phyloP scores from a whole-genome alignment of 2,329 filamentous ascomycete genomes.

The Claviceps monticola region DNA sequence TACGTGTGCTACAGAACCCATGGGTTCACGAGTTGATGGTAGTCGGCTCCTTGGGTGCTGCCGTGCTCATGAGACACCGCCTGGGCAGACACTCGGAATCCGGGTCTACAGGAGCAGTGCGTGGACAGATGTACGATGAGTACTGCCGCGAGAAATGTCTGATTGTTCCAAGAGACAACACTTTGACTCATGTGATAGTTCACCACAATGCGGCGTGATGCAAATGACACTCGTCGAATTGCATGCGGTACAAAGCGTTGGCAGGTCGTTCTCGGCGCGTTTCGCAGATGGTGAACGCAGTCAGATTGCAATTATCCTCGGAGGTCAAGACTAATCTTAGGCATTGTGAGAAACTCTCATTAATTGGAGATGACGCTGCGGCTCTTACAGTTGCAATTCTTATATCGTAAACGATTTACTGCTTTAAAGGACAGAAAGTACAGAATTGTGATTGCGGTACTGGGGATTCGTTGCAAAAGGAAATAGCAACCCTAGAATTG shows the following conservation, averaged over 20 bases:
- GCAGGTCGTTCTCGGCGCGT: too few relatives aligned
- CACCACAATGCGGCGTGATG: too few relatives aligned
- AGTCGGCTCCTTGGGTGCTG: slow-evolving; percentile 16
- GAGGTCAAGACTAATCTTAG: too few relatives aligned
- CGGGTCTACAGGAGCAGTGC: slow-evolving; percentile 40
- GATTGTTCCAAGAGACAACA: slow-evolving; percentile 45
- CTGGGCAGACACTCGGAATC: slow-evolving; percentile 31
- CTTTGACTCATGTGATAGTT: too few relatives aligned
- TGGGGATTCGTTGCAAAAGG: too few relatives aligned
- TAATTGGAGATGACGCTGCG: neutral
- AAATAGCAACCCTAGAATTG: too few relatives aligned
- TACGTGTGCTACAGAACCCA: slow-evolving; percentile 24
- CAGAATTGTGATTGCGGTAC: neutral
- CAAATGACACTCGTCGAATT: too few relatives aligned
- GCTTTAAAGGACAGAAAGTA: neutral
- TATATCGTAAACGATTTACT: neutral
- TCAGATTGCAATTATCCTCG: too few relatives aligned
- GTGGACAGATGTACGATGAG: slow-evolving; percentile 40
- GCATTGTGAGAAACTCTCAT: neutral
- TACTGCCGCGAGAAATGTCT: slow-evolving; percentile 46
- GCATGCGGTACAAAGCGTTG: too few relatives aligned
- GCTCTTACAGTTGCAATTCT: too few relatives aligned
- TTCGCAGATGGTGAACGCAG: too few relatives aligned
- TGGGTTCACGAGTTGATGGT: slow-evolving; percentile 35
- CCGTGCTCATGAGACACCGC: slow-evolving; percentile 18